Evolutionary conservation across 177 flowering plant species (phyloP).

Genomic region (Vitis hybrid): DNA sequence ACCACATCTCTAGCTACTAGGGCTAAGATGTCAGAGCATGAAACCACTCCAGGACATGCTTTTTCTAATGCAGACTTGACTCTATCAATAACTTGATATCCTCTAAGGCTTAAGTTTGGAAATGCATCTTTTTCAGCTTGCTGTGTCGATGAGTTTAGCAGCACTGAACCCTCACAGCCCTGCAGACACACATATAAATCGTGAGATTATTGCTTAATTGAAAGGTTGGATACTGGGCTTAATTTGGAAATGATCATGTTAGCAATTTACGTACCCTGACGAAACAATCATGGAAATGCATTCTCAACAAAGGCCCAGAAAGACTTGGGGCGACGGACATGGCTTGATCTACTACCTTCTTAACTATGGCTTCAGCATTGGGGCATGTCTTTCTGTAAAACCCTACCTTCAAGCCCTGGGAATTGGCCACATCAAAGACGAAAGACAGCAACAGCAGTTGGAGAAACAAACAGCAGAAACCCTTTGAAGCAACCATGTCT

Average conservation of each 20-base stretch:
- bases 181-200: conserved; percentile 13
- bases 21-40: conserved; percentile 74
- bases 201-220: too few relatives aligned
- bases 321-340: conserved; percentile 40
- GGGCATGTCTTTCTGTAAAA: conserved; percentile 46
- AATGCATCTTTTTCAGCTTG: conserved; percentile 50
- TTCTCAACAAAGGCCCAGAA: conserved; percentile 50
- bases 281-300: conserved; percentile 78
- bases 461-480: conserved; percentile 1
- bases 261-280: conserved; percentile 42
- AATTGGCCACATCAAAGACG: conserved; percentile 3
- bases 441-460: conserved; percentile 2
- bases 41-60: conserved; percentile 60
- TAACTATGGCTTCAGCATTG: conserved; percentile 39
- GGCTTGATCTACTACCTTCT: conserved; percentile 15
- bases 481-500: conserved; percentile 22
- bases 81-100: conserved; percentile 51
- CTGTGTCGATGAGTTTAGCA: conserved; percentile 38
- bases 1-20: conserved; percentile 48
- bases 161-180: conserved; percentile 86
- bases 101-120: conserved; percentile 48
- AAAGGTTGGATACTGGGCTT: too few relatives aligned
- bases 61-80: conserved; percentile 52
- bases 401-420: conserved; percentile 16
- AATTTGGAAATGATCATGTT: too few relatives aligned